These are phyloP conservation scores for Linum tenue DNA, from an alignment of 345 rosid species.

Conservation along the genomic window DNA sequence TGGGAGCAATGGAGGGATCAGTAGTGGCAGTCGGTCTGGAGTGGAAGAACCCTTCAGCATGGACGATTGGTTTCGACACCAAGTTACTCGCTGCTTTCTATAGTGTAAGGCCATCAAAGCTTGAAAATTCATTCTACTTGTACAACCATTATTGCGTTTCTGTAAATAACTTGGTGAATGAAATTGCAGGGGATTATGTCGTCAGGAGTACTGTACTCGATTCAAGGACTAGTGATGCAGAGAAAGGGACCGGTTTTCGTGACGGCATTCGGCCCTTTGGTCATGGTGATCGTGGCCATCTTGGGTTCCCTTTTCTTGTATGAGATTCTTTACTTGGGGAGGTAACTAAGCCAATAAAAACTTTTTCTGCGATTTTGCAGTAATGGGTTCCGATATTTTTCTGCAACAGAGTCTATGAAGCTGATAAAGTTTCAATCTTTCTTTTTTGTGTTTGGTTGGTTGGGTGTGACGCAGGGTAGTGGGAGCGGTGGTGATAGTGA, in stretches of 20 bases:
- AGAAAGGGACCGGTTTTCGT: slow-evolving; percentile 59
- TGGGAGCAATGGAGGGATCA: too few relatives aligned
- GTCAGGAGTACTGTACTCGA: slow-evolving; percentile 33
- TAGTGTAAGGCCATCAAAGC: slow-evolving; percentile 26
- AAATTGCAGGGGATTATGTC: slow-evolving; percentile 44
- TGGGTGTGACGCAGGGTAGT: slow-evolving; percentile 28
- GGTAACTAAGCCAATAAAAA: slow-evolving; percentile 21
- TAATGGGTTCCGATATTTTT: too few relatives aligned
- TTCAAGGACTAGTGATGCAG: slow-evolving; percentile 27
- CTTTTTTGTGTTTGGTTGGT: too few relatives aligned
- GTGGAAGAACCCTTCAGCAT: slow-evolving; percentile 36
- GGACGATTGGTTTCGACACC: slow-evolving; percentile 37
- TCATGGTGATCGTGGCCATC: slow-evolving; percentile 51
- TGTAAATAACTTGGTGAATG: neutral
- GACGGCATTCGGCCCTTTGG: slow-evolving; percentile 49
- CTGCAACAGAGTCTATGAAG: too few relatives aligned
- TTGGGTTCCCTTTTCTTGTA: slow-evolving; percentile 45
- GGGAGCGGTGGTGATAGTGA: slow-evolving; percentile 53
- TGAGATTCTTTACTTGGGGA: slow-evolving; percentile 38
- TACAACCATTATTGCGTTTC: neutral
- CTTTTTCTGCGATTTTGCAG: too few relatives aligned
- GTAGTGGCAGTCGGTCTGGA: slow-evolving; percentile 40
- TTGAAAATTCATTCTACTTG: neutral
- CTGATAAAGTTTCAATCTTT: too few relatives aligned
- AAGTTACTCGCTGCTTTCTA: neutral